These are phyloP conservation scores for Citrullus colocynthis DNA, from an alignment of 306 rosid genomes.

Conservation along the genomic window DNA sequence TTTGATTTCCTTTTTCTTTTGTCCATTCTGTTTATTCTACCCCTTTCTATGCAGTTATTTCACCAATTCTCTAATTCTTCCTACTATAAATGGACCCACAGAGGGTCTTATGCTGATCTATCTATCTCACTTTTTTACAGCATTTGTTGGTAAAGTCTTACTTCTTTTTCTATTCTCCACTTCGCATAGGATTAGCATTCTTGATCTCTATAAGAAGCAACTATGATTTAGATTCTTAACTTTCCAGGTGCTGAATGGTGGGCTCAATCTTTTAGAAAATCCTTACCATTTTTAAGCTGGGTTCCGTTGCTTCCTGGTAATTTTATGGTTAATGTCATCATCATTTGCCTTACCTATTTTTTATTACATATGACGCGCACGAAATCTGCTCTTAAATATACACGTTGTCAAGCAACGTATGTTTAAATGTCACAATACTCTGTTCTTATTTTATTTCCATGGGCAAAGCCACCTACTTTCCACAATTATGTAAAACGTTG, in stretches of 20 bases:
- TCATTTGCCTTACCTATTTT: background rate
- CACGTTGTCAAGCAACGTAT: background rate
- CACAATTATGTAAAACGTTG: background rate
- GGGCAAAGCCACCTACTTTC: background rate
- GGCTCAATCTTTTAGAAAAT: slow-evolving; percentile 60
- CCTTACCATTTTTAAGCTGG: slow-evolving; percentile 70
- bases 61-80: slow-evolving; percentile 81
- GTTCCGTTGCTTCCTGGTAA: slow-evolving; percentile 54
- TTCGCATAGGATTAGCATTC: background rate
- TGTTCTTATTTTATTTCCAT: background rate
- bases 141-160: slow-evolving; percentile 61
- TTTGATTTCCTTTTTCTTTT: background rate
- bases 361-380: background rate
- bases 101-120: slow-evolving; percentile 92
- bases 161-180: background rate
- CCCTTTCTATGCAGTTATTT: slow-evolving; percentile 55
- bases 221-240: background rate
- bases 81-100: slow-evolving; percentile 87
- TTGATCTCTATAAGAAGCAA: background rate
- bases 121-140: slow-evolving; percentile 60
- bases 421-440: background rate
- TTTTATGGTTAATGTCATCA: slow-evolving; percentile 5
- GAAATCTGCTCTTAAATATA: background rate
- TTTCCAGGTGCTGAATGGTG: slow-evolving; percentile 89
- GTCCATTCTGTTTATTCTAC: background rate